These are phyloP conservation scores for Pleurozium schreberi DNA, from an alignment of 225 moss, liverwort and hornwort species.

Conservation along the genomic window DNA sequence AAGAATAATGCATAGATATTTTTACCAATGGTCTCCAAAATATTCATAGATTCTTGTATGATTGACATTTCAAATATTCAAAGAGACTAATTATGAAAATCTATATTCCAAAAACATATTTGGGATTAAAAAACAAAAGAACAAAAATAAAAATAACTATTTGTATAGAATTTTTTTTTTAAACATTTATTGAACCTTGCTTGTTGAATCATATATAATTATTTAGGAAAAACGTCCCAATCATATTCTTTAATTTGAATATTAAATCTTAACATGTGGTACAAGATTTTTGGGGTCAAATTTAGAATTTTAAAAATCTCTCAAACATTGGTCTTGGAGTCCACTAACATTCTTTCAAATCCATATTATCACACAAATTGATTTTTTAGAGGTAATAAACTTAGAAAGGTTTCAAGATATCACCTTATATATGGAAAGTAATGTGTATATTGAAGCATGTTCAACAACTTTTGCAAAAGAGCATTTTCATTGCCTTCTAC, in stretches of 20 bases:
- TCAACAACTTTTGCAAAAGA: not conserved
- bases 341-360: accelerated
- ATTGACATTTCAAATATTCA: not conserved
- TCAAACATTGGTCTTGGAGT: not conserved
- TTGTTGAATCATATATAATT: not conserved
- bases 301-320: not conserved
- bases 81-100: not conserved
- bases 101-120: no score
- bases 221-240: accelerated
- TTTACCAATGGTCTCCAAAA: no score
- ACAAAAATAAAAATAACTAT: not conserved
- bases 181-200: not conserved
- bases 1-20: not conserved
- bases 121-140: no score
- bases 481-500: not conserved
- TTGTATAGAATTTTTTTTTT: not conserved
- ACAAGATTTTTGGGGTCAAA: not conserved
- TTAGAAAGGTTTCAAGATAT: not conserved
- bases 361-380: not conserved
- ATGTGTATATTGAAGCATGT: not conserved
- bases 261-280: accelerated
- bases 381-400: not conserved
- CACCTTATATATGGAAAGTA: not conserved
- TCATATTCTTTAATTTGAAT: not conserved
- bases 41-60: not conserved